Evolutionary conservation across 2,329 filamentous ascomycete genomes (phyloP).

Genomic region (Tolypocladium tropicale): DNA sequence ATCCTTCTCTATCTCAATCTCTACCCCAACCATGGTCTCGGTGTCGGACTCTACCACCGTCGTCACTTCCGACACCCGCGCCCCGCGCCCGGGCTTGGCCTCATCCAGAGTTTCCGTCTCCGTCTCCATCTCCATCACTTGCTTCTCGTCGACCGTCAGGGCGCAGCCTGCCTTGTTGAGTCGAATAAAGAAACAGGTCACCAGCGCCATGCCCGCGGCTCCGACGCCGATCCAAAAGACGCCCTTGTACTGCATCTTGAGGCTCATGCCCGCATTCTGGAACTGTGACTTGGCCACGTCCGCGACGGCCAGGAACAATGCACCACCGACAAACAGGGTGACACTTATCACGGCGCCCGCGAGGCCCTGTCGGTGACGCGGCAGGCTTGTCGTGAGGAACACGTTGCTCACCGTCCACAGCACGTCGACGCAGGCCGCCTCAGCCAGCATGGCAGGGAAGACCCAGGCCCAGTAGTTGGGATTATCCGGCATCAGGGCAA

Average conservation of each 20-base stretch:
- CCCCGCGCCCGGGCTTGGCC: neutral
- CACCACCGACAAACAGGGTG: slow-evolving; percentile 51
- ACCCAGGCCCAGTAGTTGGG: slow-evolving; percentile 54
- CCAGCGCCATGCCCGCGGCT: slow-evolving; percentile 35
- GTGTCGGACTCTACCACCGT: neutral
- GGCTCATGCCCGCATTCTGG: slow-evolving; percentile 28
- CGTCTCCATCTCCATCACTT: neutral
- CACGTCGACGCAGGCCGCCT: slow-evolving; percentile 55
- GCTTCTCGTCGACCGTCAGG: slow-evolving; percentile 10
- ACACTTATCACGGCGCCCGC: slow-evolving; percentile 56
- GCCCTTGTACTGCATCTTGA: slow-evolving; percentile 43
- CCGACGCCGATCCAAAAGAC: slow-evolving; percentile 52
- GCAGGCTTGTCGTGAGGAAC: slow-evolving; percentile 55
- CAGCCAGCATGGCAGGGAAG: slow-evolving; percentile 49
- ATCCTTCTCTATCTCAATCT: neutral
- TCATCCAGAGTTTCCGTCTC: neutral
- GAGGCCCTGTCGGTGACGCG: slow-evolving; percentile 47
- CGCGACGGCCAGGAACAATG: slow-evolving; percentile 51
- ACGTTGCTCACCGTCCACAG: slow-evolving; percentile 57
- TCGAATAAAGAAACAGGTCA: slow-evolving; percentile 21
- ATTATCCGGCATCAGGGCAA: slow-evolving; percentile 42
- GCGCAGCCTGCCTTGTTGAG: slow-evolving; percentile 13
- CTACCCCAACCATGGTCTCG: neutral
- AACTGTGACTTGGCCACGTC: slow-evolving; percentile 40
- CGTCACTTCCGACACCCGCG: neutral